Base-by-base conservation (phyloP, 805 yeast genomes). In the Lachancea fermentati region DNA sequence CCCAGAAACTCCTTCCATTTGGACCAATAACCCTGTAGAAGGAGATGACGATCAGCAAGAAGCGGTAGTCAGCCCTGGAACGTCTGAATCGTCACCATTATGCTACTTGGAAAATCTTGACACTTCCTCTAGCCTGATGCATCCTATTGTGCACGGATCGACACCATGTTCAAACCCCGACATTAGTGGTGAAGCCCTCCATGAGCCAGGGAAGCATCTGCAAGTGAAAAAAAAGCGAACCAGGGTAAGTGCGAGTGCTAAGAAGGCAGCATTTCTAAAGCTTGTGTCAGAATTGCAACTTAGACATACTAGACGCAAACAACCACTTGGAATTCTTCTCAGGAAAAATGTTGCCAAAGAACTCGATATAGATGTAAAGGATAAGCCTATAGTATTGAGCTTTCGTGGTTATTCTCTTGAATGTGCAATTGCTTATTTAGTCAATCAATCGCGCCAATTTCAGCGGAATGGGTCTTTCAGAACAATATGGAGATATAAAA, bases 401-500 rank as follows among this genome's bases (percentile, higher is more conserved):
- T 38, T 38, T 19, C 17, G 19, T 4, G 42, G 42, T 11, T 19
- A 28, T 3, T 7, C 14, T 11, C 30, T 38, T 25, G 15, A 14
- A 7, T 31, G 33, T 8, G 36, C 19, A 7, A 13, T 15, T 11
- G 29, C 16, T 7, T 38, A 24, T 17, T 30, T 38, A 12, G 33
- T 18, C 13, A 28, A 28, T 8, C 32, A 38, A 32, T 25, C 37
- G 5, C 17, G n/a, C 32, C 36, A 26, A 11, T 18, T 30, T n/a
- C 33, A 32, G 18, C 37, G 26, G 14, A 18, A 19, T 17, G 34
- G 42, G 17, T 34, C 33, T 12, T 49, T 45, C 16, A 42, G 53
- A 30, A 47, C 53, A 8, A 33, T 49, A 13, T 49, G 53, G 53
- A 42, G 36, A 29, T 41, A 44, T 25, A 32, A 34, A 19, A 42